These are phyloP conservation scores for Coniosporium tulheliwenetii DNA, from an alignment of 2,329 filamentous ascomycete genomes.

Conservation along the genomic window DNA sequence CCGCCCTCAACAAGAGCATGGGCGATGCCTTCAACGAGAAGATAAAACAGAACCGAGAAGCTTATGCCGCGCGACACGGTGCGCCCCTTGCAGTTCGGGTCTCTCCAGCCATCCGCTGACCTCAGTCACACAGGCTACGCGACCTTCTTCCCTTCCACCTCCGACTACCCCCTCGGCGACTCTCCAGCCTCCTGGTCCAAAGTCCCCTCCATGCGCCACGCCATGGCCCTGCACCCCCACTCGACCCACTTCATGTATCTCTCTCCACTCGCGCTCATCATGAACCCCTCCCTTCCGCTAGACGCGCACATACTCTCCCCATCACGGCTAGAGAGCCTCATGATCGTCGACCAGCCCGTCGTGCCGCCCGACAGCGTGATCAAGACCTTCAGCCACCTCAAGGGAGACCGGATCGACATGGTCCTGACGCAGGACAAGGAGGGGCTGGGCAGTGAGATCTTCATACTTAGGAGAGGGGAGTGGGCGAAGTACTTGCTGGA, in stretches of 20 bases:
- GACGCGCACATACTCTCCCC: conserved; percentile 56
- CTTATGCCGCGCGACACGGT: conserved; percentile 83
- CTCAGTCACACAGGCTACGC: conserved; percentile 50
- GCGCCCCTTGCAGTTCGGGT: conserved; percentile 7
- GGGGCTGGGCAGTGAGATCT: conserved; percentile 61
- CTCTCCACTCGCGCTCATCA: conserved; percentile 72
- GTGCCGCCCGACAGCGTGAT: conserved; percentile 96
- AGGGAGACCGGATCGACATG: conserved; percentile 61
- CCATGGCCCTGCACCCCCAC: conserved; percentile 64
- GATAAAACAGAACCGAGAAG: conserved; percentile 66
- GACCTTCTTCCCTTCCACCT: conserved; percentile 64
- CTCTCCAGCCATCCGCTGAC: not conserved
- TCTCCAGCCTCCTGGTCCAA: conserved; percentile 54
- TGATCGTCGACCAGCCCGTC: conserved; percentile 73
- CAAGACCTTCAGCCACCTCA: conserved; percentile 77
- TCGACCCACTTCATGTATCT: conserved; percentile 72
- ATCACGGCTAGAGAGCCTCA: conserved; percentile 53
- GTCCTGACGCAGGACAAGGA: conserved; percentile 73
- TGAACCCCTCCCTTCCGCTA: conserved; percentile 59
- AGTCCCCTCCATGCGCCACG: conserved; percentile 77
- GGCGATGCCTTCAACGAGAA: conserved; percentile 53
- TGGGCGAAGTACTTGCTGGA: conserved; percentile 91
- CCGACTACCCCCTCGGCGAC: conserved; percentile 55
- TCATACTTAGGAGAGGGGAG: conserved; percentile 67
- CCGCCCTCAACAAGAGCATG: conserved; percentile 57